Conservation (phyloP, 1,139 yeast species). For the Geotrichum reessii region DNA sequence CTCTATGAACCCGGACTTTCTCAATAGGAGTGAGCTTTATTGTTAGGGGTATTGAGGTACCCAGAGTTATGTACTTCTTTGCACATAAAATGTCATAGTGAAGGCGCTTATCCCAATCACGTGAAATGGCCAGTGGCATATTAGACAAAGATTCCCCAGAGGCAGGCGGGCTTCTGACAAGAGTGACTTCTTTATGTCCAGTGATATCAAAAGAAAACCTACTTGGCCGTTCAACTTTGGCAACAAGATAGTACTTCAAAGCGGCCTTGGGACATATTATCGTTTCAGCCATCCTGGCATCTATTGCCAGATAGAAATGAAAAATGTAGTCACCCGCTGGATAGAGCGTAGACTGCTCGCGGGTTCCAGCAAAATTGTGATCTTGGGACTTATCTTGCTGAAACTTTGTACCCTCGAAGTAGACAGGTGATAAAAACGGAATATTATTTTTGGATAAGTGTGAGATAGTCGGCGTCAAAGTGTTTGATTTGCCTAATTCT, state of each 20-base stretch:
- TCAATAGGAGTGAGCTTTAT: constrained; percentile 69
- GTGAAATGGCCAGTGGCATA: constrained; percentile 76
- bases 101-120: constrained; percentile 76
- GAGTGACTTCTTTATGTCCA: constrained; percentile 35
- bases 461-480: not conserved
- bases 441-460: constrained; percentile 8
- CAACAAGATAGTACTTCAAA: constrained; percentile 30
- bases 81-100: constrained; percentile 78
- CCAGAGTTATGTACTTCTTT: constrained; percentile 65
- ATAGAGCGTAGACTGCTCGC: constrained; percentile 10
- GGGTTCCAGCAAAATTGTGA: constrained; percentile 2
- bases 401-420: constrained; percentile 3
- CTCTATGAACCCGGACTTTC: constrained; percentile 61
- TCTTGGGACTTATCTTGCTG: not conserved
- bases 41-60: constrained; percentile 55
- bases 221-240: constrained; percentile 35
- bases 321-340: constrained; percentile 80
- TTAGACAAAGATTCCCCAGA: constrained; percentile 60
- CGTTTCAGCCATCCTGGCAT: constrained; percentile 68
- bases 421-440: constrained; percentile 9
- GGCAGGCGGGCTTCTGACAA: constrained; percentile 78
- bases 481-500: not conserved
- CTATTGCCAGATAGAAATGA: constrained; percentile 63
- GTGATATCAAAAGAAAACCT: constrained; percentile 32
- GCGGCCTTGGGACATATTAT: constrained; percentile 48